Evolutionary conservation across 371 early-diverging fungal genomes (phyloP), one percentile per base, ranked within the genome.

Genomic region (Caulochytrium protostelioides): DNA sequence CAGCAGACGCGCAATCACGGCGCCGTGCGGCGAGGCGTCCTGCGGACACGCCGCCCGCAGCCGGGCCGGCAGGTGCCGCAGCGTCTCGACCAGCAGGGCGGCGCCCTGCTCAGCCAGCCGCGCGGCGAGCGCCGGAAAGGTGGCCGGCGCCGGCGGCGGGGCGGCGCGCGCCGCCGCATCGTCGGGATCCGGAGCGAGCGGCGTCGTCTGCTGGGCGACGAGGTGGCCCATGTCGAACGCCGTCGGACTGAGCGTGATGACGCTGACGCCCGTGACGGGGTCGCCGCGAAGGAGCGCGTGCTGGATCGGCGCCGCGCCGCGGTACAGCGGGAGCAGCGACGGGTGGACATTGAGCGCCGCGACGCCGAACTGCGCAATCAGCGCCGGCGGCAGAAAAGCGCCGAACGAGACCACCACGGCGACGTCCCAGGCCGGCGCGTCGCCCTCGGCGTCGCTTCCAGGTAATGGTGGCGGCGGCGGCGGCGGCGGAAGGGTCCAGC

Each of bases 351-450:
- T 86, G 33, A 87, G 36, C 10, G 76, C 74, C n/a, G 74, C 83
- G 24, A 54, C 39, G 10, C 55, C 56, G 43, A 91, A 81, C 0
- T 50, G 34, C 0, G 54, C 35, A 18, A 90, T 70, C 12, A 89
- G 50, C 6, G 57, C 43, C 2, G 55, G 43, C 0, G 95, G 84
- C 16, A 94, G 46, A 44, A 90, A 87, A 48, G 78, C 77, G 1
- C 87, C 84, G 58, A 85, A 91, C 1, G 87, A 87, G 0, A 86
- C 84, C 17, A 84, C 90, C 0, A 89, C 59, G 3, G 77, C 94
- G n/a, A 92, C 47, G 50, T 87, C 82, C 48, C 58, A 79, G 1
- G 22, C 33, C 1, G 35, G 35, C 10, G 40, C 27, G 9, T 41
- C 44, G 3, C 34, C 13, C 2, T 38, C 32, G 13, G 14, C 37